Evolutionary conservation across 306 rosid species (phyloP).

Genomic region (Potentilla sterilis): DNA sequence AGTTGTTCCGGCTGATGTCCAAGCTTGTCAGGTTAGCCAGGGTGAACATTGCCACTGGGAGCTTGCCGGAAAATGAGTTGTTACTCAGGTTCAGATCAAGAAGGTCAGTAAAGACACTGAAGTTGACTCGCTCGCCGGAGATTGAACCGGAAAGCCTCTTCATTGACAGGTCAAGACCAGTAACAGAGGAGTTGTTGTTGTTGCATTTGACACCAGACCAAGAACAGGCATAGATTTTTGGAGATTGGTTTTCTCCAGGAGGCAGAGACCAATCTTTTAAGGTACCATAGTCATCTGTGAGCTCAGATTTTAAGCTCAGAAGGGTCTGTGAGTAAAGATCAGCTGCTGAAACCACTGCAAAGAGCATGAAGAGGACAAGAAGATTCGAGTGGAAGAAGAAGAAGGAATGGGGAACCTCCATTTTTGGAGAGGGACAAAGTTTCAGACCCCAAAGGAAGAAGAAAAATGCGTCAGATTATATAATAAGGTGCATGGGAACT

Average conservation of each 20-base stretch:
- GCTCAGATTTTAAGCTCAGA: conserved; percentile 68
- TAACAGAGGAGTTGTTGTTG: conserved; percentile 51
- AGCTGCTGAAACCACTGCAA: conserved; percentile 40
- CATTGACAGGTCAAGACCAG: conserved; percentile 68
- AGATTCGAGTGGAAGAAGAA: conserved; percentile 34
- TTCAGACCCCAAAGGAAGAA: conserved; percentile 40
- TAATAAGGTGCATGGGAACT: conserved; percentile 69
- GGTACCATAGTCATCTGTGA: conserved; percentile 45
- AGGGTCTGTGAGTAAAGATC: conserved; percentile 78
- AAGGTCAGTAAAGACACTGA: conserved; percentile 55
- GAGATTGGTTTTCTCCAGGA: conserved; percentile 37
- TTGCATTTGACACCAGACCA: conserved; percentile 82
- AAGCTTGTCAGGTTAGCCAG: conserved; percentile 58
- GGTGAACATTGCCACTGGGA: conserved; percentile 63
- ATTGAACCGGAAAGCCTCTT: conserved; percentile 60
- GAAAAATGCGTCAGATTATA: conserved; percentile 42
- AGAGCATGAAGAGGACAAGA: conserved; percentile 40
- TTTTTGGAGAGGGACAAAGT: conserved; percentile 44
- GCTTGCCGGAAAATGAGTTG: conserved; percentile 68
- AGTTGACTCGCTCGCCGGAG: conserved; percentile 51
- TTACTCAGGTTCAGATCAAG: conserved; percentile 66
- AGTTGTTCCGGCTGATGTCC: conserved; percentile 84
- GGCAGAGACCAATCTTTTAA: conserved; percentile 67
- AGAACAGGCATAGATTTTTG: conserved; percentile 64
- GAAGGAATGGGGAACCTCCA: conserved; percentile 61